These are phyloP conservation scores for Triangularia verruculosa DNA, from an alignment of 2,329 filamentous ascomycete genomes.

Conservation along the genomic window DNA sequence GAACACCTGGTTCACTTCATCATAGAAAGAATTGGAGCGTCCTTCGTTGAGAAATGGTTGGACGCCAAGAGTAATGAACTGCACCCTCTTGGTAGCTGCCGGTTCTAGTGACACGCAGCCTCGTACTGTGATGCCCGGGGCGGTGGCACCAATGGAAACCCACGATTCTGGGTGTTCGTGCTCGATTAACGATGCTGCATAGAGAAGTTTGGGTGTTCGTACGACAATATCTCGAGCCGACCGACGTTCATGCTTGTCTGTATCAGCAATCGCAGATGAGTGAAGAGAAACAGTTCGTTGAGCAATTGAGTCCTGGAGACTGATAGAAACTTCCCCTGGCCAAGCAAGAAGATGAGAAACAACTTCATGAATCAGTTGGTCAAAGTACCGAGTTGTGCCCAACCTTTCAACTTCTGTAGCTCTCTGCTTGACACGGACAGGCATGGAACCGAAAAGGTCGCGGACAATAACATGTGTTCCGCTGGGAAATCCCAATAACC, in stretches of 20 bases:
- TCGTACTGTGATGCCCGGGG: constrained; percentile 57
- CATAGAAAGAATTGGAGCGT: constrained; percentile 66
- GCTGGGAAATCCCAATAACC: constrained; percentile 53
- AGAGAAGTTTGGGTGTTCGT: constrained; percentile 52
- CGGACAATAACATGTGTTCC: constrained; percentile 75
- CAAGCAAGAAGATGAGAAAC: constrained; percentile 70
- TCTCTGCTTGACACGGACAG: constrained; percentile 82
- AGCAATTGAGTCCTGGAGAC: constrained; percentile 50
- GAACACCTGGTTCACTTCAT: constrained; percentile 77
- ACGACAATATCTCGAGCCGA: constrained; percentile 19
- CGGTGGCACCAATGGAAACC: constrained; percentile 68
- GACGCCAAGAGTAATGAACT: constrained; percentile 80
- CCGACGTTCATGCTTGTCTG: constrained; percentile 10
- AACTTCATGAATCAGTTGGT: constrained; percentile 55
- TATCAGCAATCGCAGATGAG: constrained; percentile 16
- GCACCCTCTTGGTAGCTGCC: constrained; percentile 66
- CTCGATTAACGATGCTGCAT: constrained; percentile 63
- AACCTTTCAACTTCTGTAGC: constrained; percentile 50
- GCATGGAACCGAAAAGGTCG: constrained; percentile 86
- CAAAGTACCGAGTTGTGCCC: constrained; percentile 62
- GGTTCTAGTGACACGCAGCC: constrained; percentile 72
- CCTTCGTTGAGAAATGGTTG: constrained; percentile 57
- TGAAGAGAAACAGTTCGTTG: constrained; percentile 40
- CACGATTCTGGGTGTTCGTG: constrained; percentile 54
- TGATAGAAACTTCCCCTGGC: constrained; percentile 54